Evolutionary conservation across 2,329 filamentous ascomycete species (phyloP).

Genomic region (Aplosporella prunicola): DNA sequence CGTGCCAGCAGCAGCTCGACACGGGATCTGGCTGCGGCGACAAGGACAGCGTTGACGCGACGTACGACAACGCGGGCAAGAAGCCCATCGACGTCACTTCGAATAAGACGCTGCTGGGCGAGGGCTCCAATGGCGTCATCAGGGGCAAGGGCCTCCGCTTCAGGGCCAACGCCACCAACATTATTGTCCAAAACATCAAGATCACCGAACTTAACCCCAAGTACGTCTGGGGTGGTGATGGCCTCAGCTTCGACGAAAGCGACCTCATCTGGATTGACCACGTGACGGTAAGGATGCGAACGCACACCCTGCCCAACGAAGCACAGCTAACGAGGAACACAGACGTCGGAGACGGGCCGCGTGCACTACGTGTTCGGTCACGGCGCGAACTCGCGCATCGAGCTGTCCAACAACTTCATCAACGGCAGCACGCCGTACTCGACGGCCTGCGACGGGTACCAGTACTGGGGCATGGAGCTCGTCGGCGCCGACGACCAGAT

Average conservation of each 20-base stretch:
- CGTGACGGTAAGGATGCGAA: slow-evolving; percentile 11
- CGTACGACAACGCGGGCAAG: slow-evolving; percentile 25
- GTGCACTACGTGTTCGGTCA: slow-evolving; percentile 16
- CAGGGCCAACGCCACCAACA: slow-evolving; percentile 23
- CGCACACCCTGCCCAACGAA: background rate
- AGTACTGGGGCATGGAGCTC: slow-evolving; percentile 18
- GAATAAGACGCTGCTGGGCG: slow-evolving; percentile 34
- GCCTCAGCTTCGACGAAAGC: slow-evolving; percentile 24
- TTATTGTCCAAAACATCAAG: slow-evolving; percentile 32
- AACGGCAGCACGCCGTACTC: slow-evolving; percentile 16
- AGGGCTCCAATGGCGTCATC: slow-evolving; percentile 30
- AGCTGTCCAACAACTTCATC: slow-evolving; percentile 18
- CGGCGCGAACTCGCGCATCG: slow-evolving; percentile 14
- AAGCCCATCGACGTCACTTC: slow-evolving; percentile 24
- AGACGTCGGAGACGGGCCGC: slow-evolving; percentile 15
- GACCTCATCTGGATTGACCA: slow-evolving; percentile 28
- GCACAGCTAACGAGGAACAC: background rate
- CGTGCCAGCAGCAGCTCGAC: slow-evolving; percentile 17
- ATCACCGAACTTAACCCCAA: slow-evolving; percentile 30
- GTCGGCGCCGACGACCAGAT: slow-evolving; percentile 16
- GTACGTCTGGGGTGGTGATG: slow-evolving; percentile 32
- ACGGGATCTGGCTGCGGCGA: slow-evolving; percentile 9
- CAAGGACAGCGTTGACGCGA: slow-evolving; percentile 15
- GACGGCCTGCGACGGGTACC: slow-evolving; percentile 17
- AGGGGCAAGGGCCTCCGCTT: slow-evolving; percentile 34